Percentiles rank a stretch among this genome's conserved stretches.
phyloP scores from a whole-genome alignment of 441 rosid genomes.

The Erysimum cheiri region DNA sequence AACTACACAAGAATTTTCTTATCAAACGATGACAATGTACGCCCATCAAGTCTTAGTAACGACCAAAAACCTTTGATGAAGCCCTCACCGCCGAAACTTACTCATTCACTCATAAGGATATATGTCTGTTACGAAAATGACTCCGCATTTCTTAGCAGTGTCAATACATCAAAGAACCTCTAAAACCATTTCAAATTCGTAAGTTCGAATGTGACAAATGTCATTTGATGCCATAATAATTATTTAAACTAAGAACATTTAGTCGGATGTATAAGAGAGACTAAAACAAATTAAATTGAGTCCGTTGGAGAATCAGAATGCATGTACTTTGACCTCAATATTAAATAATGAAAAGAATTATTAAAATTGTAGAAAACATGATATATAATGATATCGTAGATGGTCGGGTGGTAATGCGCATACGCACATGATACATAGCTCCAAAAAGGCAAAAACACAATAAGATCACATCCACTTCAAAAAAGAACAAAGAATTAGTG shows the following conservation, averaged over 20 bases:
- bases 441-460: conserved; percentile 32
- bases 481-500: conserved; percentile 32
- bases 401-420: conserved; percentile 31
- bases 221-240: background rate
- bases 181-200: background rate
- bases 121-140: background rate
- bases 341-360: background rate
- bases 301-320: background rate
- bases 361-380: background rate
- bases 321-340: background rate
- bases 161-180: background rate
- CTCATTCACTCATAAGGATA: no score
- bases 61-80: no score
- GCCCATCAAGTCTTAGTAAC: no score
- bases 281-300: no score
- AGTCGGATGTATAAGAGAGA: background rate
- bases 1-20: no score
- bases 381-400: background rate
- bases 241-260: background rate
- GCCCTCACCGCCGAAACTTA: no score
- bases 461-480: conserved; percentile 37
- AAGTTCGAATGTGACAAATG: background rate
- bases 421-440: conserved; percentile 27
- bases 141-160: background rate
- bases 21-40: no score